Evolutionary conservation across 83 land plant genomes (phyloP).

Genomic region (Picea mariana): DNA sequence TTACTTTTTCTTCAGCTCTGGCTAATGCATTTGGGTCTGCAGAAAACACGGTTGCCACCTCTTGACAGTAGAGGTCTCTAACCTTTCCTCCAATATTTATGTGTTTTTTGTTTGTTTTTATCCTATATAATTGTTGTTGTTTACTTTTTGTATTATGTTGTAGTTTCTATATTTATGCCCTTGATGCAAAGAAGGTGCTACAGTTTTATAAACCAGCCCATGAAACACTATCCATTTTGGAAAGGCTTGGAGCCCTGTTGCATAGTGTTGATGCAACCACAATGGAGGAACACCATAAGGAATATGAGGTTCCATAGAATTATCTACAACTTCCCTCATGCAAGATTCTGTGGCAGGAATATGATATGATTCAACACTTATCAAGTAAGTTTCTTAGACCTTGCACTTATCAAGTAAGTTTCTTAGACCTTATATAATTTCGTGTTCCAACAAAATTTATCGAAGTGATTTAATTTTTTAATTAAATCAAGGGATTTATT

Average conservation of each 20-base stretch:
- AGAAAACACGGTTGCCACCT: background rate
- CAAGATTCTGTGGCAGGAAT: background rate
- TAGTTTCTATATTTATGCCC: background rate
- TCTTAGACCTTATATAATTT: background rate
- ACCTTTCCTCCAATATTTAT: background rate
- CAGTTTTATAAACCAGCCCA: constrained; percentile 8
- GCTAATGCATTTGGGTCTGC: too few species aligned
- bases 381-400: too few species aligned
- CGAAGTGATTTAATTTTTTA: background rate
- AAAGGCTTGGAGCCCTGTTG: background rate
- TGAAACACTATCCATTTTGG: constrained; percentile 1
- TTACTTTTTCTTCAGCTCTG: too few species aligned
- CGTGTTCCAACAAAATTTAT: background rate
- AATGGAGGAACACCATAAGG: too few species aligned
- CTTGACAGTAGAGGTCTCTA: background rate
- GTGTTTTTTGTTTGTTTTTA: background rate
- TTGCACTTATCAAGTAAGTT: too few species aligned
- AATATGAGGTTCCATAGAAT: too few species aligned
- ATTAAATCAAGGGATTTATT: background rate
- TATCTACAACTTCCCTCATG: too few species aligned
- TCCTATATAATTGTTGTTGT: background rate
- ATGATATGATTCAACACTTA: background rate
- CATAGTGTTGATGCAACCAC: too few species aligned
- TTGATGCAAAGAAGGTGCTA: background rate
- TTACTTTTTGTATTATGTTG: background rate